A percentile compares a stretch with the other conserved stretches of the same genome.
Conservation (phyloP, 1,284 basidiomycete genomes). For the Fomitopsis schrenkii region DNA sequence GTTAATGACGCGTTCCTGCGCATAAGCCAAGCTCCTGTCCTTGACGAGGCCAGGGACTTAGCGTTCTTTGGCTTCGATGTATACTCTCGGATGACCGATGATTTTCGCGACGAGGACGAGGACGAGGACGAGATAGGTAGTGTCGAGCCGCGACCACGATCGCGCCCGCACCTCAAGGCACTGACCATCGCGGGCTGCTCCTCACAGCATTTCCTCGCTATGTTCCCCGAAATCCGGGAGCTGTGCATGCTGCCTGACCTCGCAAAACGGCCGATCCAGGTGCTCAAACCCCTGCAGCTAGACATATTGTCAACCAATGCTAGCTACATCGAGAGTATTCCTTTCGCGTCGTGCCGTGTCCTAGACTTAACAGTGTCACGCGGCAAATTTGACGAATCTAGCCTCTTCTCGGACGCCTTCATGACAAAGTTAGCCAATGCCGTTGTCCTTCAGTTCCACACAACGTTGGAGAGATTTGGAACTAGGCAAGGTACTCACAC, state of each 20-base stretch:
- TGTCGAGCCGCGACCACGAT: no score
- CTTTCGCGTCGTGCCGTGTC: neutral
- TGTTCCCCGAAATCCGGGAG: neutral
- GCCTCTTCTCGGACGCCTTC: neutral
- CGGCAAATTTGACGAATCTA: neutral
- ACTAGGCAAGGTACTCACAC: no score
- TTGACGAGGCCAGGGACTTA: neutral
- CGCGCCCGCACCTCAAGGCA: neutral
- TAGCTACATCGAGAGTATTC: neutral
- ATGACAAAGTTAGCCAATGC: neutral
- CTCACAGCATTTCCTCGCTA: neutral
- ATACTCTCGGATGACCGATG: no score
- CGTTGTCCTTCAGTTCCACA: neutral
- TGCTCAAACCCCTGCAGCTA: neutral
- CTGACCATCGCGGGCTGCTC: neutral
- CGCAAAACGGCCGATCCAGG: neutral
- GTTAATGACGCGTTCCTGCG: neutral
- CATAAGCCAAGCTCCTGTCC: neutral
- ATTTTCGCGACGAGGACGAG: no score
- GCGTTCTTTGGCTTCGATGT: neutral
- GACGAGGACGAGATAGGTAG: no score
- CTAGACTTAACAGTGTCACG: neutral
- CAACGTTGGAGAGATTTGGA: no score
- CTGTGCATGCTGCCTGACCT: neutral
- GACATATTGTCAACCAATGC: neutral